Conservation (phyloP, 441 rosid genomes). For the Croton setiger region DNA sequence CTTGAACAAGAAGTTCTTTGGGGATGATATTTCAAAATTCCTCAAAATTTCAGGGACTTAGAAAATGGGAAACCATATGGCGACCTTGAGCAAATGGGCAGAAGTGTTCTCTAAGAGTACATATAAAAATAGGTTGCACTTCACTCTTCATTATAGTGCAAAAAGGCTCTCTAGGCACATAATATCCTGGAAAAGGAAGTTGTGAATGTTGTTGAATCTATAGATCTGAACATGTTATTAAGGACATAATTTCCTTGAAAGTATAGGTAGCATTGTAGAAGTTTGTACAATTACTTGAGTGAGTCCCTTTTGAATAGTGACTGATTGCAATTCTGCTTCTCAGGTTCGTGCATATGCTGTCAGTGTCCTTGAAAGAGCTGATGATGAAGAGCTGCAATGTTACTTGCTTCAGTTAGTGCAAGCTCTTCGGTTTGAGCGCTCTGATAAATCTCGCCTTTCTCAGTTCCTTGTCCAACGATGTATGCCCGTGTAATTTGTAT, state of each 20-base stretch:
- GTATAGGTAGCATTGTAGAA: background rate
- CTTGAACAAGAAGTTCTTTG: background rate
- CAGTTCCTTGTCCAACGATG: constrained; percentile 94
- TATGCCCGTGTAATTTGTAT: constrained; percentile 34
- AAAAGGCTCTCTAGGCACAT: background rate
- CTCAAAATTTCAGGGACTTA: background rate
- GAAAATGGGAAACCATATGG: background rate
- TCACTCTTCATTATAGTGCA: background rate
- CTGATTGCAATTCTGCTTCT: constrained; percentile 26
- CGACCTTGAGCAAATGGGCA: background rate
- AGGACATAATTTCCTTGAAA: background rate
- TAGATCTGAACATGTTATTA: background rate
- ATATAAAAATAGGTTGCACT: background rate
- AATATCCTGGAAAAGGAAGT: background rate
- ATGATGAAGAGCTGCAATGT: constrained; percentile 98
- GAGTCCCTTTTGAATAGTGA: constrained; percentile 6
- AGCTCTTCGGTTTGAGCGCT: constrained; percentile 97
- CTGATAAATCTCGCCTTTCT: constrained; percentile 91
- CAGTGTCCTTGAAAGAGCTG: constrained; percentile 96
- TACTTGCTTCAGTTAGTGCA: constrained; percentile 97
- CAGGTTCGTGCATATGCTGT: constrained; percentile 99
- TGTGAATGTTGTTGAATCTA: background rate
- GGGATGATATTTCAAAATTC: constrained; percentile 2
- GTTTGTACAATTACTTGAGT: background rate
- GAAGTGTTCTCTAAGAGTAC: background rate